A percentile compares a stretch with the other conserved stretches of the same genome.
These are phyloP conservation scores for Eucalyptus melliodora DNA, from an alignment of 345 rosid genomes.

Conservation along the genomic window DNA sequence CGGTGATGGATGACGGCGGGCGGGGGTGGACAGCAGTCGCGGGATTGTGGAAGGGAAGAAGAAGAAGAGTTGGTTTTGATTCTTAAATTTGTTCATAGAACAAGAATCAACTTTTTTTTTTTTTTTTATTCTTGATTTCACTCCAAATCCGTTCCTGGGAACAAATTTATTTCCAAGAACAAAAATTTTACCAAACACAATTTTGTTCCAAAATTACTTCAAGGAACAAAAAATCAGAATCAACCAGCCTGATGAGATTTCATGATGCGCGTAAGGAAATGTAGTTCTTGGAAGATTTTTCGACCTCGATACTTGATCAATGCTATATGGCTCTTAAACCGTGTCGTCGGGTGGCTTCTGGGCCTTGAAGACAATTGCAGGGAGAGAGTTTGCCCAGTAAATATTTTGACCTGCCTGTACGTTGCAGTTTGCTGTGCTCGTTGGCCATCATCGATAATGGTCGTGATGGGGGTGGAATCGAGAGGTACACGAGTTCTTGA, in stretches of 20 bases:
- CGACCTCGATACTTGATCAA: background rate
- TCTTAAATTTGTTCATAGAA: no score
- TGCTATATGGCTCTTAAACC: background rate
- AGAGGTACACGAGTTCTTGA: background rate
- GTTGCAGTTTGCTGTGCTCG: background rate
- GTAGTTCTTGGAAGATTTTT: background rate
- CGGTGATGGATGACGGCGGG: no score
- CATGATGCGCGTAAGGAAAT: fast-evolving
- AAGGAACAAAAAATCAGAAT: no score
- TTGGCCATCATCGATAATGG: background rate
- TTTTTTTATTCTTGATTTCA: no score
- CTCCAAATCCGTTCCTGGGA: no score
- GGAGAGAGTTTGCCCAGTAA: background rate
- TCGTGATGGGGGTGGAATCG: background rate
- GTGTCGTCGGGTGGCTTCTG: background rate
- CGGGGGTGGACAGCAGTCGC: no score
- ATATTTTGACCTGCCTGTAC: background rate
- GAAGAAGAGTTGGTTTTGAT: no score
- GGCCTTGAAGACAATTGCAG: background rate
- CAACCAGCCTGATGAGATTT: background rate
- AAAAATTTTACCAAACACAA: no score
- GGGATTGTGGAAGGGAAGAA: no score
- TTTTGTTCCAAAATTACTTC: no score
- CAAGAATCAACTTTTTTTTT: no score
- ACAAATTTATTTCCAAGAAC: no score